These are phyloP conservation scores for Aspergillus glaucus DNA, from an alignment of 2,329 filamentous ascomycete genomes.

Conservation along the genomic window DNA sequence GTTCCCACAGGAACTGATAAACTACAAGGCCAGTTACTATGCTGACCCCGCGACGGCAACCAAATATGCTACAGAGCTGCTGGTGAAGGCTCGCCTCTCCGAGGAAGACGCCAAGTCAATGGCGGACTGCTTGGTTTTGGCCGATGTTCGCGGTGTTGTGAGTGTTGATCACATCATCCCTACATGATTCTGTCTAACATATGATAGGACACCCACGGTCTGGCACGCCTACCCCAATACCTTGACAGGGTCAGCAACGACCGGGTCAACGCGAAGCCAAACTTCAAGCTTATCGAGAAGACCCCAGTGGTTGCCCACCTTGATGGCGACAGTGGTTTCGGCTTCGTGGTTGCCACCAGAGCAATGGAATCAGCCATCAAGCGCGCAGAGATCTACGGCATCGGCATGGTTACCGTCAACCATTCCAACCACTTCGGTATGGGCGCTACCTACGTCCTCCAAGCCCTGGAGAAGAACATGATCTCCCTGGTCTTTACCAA, in stretches of 20 bases:
- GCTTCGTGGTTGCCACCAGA: neutral
- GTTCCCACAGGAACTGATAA: neutral
- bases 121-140: conserved; percentile 1
- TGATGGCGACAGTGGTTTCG: neutral
- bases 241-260: neutral
- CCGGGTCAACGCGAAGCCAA: neutral
- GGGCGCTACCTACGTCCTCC: conserved; percentile 65
- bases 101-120: conserved; percentile 1
- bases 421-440: conserved; percentile 71
- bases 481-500: conserved; percentile 60
- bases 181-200: neutral
- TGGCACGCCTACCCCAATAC: neutral
- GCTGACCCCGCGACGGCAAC: neutral
- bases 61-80: neutral
- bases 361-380: neutral
- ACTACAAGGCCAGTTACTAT: neutral
- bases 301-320: neutral
- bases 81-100: neutral
- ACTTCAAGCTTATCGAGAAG: neutral
- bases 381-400: conserved; percentile 41
- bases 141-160: conserved; percentile 1
- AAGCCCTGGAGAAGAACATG: conserved; percentile 60
- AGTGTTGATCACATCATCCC: neutral
- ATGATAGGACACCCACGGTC: neutral
- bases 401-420: conserved; percentile 64